These are phyloP conservation scores for Pulveroboletus ravenelii DNA, from an alignment of 768 basidiomycete species.

Conservation along the genomic window DNA sequence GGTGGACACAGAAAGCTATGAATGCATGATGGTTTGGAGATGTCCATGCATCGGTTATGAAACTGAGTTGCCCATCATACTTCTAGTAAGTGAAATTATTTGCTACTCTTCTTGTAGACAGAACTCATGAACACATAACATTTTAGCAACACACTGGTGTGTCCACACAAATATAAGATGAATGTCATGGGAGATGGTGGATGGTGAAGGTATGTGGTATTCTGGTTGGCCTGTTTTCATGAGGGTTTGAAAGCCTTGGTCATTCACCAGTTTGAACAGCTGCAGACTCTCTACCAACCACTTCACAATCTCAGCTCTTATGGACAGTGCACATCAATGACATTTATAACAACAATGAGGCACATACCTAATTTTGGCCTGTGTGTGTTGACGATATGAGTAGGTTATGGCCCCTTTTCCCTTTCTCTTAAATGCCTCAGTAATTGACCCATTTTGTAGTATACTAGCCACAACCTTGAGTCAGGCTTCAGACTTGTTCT, in stretches of 20 bases:
- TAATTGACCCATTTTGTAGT: background rate
- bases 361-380: background rate
- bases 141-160: background rate
- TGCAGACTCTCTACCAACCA: background rate
- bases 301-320: background rate
- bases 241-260: background rate
- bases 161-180: background rate
- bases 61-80: background rate
- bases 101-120: background rate
- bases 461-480: background rate
- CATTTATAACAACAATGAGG: background rate
- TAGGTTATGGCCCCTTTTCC: background rate
- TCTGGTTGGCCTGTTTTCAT: background rate
- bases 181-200: background rate
- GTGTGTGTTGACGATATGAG: background rate
- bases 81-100: background rate
- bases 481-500: too few relatives aligned
- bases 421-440: background rate
- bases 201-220: background rate
- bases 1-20: too few relatives aligned
- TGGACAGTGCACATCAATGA: background rate
- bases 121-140: background rate
- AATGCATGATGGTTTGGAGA: background rate
- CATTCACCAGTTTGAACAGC: background rate
- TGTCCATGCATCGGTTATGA: too few relatives aligned